Base-by-base conservation (phyloP, 441 rosid species). In the Corymbia citriodora region DNA sequence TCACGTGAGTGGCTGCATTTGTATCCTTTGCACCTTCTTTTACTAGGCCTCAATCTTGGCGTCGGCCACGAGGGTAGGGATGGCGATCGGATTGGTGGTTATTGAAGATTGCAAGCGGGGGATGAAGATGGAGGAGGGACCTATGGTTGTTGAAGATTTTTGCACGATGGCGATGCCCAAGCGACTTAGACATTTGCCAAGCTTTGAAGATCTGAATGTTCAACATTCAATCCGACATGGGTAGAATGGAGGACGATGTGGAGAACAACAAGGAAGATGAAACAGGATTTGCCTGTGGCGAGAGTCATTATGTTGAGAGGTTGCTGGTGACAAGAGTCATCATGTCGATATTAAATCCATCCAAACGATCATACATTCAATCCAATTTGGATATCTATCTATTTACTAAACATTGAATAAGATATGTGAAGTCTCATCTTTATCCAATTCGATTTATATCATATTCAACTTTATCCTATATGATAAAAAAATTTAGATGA, bases 21-120 rank as follows among this genome's bases (percentile, higher is more conserved):
- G 65, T 10, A 59, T 59, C 3, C 0, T 0, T 3, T 3, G 3
- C 1, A 14, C 5, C 83, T 74, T 74, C 85, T 3, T 40, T 25
- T 7, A 1, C 1, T 2, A 14, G 5, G 52, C 2, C n/a, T 23
- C 6, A 5, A 8, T 4, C 36, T 31, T 7, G 10, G 6, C 18
- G 9, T n/a, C 2, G 5, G 19, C 8, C 50, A 40, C 1, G 2
- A 23, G 52, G n/a, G 52, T 11, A 4, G 10, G 18, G 33, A 17
- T 12, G 18, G n/a, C 9, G 18, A 45, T 48, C 3, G 0, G 15
- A 79, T 27, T 74, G 7, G 83, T 19, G 83, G 50, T 74, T 6
- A 14, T 61, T 61, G 68, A 61, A 61, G 27, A 61, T 61, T 25
- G 16, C 2, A 27, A 11, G 13, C 12, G 31, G 27, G 31, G 3